Evolutionary conservation across 106 monocot species (phyloP), one percentile per base, ranked within the genome.

Genomic region (Amphibolis antarctica): DNA sequence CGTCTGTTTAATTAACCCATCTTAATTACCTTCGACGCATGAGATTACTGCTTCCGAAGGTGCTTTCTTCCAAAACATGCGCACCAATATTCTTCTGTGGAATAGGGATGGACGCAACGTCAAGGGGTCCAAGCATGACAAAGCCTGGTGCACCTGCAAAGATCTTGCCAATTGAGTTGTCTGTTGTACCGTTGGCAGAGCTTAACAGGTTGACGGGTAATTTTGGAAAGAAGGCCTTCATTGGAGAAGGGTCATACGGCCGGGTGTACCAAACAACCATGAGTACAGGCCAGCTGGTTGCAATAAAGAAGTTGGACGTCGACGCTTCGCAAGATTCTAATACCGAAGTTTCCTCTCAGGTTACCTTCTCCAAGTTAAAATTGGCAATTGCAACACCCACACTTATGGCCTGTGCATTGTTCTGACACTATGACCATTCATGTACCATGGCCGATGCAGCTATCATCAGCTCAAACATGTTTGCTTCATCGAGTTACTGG

Each of bases 181-280:
- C 90, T 17, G 67, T 82, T 18, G 66, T 90, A 17, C 12, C 90
- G 7, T 59, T 90, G 53, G 44, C 72, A 6, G 96, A 98, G 55
- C 75, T 98, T 42, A 82, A 80, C 53, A 68, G 75, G 1, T 28
- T 85, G 44, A 98, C 98, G 0, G 28, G 44, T 27, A 84, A 82
- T 25, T 98, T 98, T 36, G 72, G 85, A 9, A 70, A 74, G 46
- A 82, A 87, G 56, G 71, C 84, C 47, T 63, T 98, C 25, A 46
- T 91, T 23, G 98, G 98, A 13, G 98, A 98, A 73, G 98, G 98
- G 0, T 85, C 98, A 1, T 91, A 91, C 44, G 98, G 87, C 19
- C 81, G 76, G 28, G 90, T 91, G 5, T 98, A 53, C 49, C 59
- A 66, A 36, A 91, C 77, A 17, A 84, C 68, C 65, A 59, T 98